A percentile compares a stretch with the other conserved stretches of the same genome.
phyloP scores from a whole-genome alignment of 768 basidiomycete species.

The Antrodiella citrinella region DNA sequence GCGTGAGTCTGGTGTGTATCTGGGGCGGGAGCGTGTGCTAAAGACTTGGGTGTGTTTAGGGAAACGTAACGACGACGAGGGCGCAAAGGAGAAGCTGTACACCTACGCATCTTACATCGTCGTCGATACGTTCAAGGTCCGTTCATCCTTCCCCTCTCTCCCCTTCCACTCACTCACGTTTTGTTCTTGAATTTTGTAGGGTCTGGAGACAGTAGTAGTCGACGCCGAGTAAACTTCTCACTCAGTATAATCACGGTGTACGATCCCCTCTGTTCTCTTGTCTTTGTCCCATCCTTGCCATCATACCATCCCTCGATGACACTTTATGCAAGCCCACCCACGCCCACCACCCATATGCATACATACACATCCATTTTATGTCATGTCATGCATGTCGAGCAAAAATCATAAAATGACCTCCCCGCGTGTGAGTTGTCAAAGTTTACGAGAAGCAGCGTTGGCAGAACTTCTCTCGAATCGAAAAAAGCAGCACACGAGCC shows the following conservation, averaged over 20 bases:
- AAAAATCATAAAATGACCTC: too few species aligned
- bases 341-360: too few species aligned
- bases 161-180: slow-evolving; percentile 6
- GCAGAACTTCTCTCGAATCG: too few species aligned
- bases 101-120: slow-evolving; percentile 82
- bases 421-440: too few species aligned
- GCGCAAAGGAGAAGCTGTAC: slow-evolving; percentile 96
- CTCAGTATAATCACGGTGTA: neutral
- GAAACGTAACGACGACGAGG: slow-evolving; percentile 98
- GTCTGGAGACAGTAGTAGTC: slow-evolving; percentile 75
- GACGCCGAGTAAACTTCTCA: slow-evolving; percentile 61
- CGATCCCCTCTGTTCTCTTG: neutral
- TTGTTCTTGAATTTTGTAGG: slow-evolving; percentile 35
- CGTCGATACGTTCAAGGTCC: slow-evolving; percentile 78
- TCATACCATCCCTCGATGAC: too few species aligned
- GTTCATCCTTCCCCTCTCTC: slow-evolving; percentile 16
- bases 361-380: too few species aligned
- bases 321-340: too few species aligned
- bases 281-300: too few species aligned
- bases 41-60: slow-evolving; percentile 35
- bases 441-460: too few species aligned
- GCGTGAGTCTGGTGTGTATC: slow-evolving; percentile 43
- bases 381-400: too few species aligned
- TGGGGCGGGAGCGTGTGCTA: neutral
- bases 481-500: too few species aligned